A percentile compares a stretch with the other conserved stretches of the same genome.
phyloP scores from a whole-genome alignment of 352 stramenopile genomes.

The Pythium aquatile region DNA sequence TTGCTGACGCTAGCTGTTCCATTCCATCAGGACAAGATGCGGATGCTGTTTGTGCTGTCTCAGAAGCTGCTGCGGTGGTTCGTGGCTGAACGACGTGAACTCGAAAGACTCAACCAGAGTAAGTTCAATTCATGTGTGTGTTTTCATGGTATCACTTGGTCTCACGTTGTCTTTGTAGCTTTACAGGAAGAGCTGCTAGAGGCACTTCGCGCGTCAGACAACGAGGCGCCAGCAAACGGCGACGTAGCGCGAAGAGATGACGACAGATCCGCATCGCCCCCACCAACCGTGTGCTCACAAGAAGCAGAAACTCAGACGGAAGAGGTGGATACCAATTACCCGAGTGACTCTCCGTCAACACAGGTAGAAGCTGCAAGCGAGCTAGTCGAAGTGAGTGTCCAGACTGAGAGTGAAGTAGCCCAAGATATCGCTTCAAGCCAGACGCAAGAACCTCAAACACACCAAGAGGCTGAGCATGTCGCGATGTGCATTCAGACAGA shows the following conservation, averaged over 20 bases:
- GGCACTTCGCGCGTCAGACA: slow-evolving; percentile 1
- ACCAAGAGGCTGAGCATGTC: background rate
- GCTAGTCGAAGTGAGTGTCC: background rate
- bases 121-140: background rate
- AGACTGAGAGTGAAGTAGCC: background rate
- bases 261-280: background rate
- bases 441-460: background rate
- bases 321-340: background rate
- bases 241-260: background rate
- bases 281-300: background rate
- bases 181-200: slow-evolving; percentile 33
- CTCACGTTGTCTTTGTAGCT: slow-evolving; percentile 11
- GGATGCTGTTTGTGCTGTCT: slow-evolving; percentile 39
- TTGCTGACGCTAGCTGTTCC: background rate
- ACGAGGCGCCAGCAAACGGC: background rate
- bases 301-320: slow-evolving; percentile 6
- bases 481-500: background rate
- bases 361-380: background rate
- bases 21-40: slow-evolving; percentile 30
- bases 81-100: slow-evolving; percentile 24
- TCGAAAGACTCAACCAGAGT: slow-evolving; percentile 34
- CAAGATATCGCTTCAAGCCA: background rate
- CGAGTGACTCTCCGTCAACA: background rate
- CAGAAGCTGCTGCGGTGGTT: slow-evolving; percentile 41
- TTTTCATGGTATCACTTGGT: background rate